Base-by-base conservation (phyloP, 176 grass and related monocot genomes). In the Raddia guianensis region DNA sequence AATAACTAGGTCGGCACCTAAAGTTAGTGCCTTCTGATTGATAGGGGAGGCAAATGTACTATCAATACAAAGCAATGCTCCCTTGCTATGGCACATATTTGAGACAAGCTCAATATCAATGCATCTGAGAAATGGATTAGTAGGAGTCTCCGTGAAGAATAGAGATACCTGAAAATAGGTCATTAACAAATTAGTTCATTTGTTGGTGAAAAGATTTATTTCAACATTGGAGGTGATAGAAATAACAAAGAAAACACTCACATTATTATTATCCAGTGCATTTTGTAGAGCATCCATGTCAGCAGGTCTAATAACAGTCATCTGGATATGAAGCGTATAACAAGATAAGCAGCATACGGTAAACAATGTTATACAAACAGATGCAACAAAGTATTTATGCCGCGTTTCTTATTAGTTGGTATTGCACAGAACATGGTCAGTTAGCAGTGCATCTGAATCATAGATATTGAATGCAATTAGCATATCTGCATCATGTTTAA, bases 61-160 rank as follows among this genome's bases (percentile, higher is more conserved):
- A 86, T 99, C 96, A 63, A 99, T 99, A 65, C 96, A 99, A 48
- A 99, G 92, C 77, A 95, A 68, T 16, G 92, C 76, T 77, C 96
- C 96, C 88, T 99, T 99, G 81, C 68, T 89, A 76, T 99, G 96
- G 85, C 96, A 99, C 83, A 99, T 90, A 56, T 91, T 74, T 72
- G 96, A 90, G 73, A 99, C 92, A 68, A 95, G 86, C 72, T 86
- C 92, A 79, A 99, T 77, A 84, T 99, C 96, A 77, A 99, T 91
- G 51, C 96, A 99, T 85, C 96, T 86, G 43, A 99, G 90, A 86
- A 99, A 99, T 82, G 96, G 96, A 89, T 99, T 99, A 37, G 96
- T 99, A 84, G 96, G 96, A 77, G 96, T 95, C 85, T 99, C 96
- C 0, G 96, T 93, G 84, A 99, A 99, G 73, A 99, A 95, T 54